Evolutionary conservation across 1,139 yeast genomes (phyloP), one percentile per base, ranked within the genome.

Genomic region (Scheffersomyces quercinus): DNA sequence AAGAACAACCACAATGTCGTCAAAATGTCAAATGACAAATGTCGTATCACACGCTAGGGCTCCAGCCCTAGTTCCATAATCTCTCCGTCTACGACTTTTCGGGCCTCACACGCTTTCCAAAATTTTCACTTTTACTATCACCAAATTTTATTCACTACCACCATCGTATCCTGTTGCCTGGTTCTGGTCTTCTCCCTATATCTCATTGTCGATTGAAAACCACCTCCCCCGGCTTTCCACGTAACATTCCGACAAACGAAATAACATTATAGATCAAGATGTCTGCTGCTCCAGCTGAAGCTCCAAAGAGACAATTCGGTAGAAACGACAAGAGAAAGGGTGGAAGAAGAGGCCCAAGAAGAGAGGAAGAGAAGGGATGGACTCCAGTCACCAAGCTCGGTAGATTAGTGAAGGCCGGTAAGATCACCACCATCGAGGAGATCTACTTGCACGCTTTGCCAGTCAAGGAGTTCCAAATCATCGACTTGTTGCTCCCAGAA

Each of bases 331-430:
- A 82, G 69, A 82, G 83, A 42, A 56, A 56, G 15, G 64, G 63
- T 42, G 83, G 86, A 67, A 66, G 69, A 63, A 67, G 77, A 60
- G 79, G 88, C 65, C 81, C 87, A 73, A 81, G 85, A 73, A 78
- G 81, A 64, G 83, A 80, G 62, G 97, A 91, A 79, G 98, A 93
- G 83, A 91, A 93, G 83, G 97, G 95, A 65, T 93, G 99, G 99
- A 86, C 85, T 67, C 99, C 99, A 80, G 99, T 93, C 73, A 93
- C 99, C 93, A 95, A 93, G 85, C 89, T 93, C 74, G 99, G 99
- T 80, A 91, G 99, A 86, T 86, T 93, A 70, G 99, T 95, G 64
- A 90, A 90, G 84, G 96, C 98, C 67, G 97, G 97, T 77, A 93
- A 93, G 87, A 83, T 93, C 79, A 79, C 95, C 74, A 77, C 95